phyloP scores from a whole-genome alignment of 176 grass and related monocot genomes.

The bread wheat (Triticum aestivum) region DNA sequence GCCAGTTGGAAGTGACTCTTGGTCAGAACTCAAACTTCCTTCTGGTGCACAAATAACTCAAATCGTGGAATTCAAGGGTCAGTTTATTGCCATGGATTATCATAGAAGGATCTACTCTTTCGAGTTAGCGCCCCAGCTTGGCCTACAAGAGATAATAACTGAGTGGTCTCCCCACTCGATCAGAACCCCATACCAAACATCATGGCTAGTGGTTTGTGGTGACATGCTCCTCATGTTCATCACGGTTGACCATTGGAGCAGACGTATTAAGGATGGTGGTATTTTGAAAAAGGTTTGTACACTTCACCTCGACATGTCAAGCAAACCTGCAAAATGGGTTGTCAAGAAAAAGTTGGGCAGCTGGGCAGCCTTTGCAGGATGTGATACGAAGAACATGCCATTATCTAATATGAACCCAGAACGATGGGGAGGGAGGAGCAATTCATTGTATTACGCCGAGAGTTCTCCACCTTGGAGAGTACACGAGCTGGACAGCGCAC shows the following conservation, averaged over 20 bases:
- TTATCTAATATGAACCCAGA: too few species aligned
- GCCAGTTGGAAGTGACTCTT: too few species aligned
- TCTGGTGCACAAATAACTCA: too few species aligned
- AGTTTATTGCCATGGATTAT: background rate
- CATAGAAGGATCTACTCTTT: constrained; percentile 33
- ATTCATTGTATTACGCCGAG: too few species aligned
- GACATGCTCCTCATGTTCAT: constrained; percentile 44
- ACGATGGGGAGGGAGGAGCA: too few species aligned
- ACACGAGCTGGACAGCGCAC: constrained; percentile 1
- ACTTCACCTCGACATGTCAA: constrained; percentile 34
- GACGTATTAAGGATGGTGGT: too few species aligned
- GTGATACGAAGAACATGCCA: too few species aligned
- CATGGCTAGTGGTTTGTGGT: constrained; percentile 20
- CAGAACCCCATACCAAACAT: background rate
- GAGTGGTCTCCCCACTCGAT: background rate
- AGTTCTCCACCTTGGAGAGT: background rate
- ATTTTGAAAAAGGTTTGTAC: background rate
- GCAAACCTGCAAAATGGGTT: constrained; percentile 20
- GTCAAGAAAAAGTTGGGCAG: constrained; percentile 18
- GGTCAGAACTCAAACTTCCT: too few species aligned
- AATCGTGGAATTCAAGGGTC: too few species aligned
- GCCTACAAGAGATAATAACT: constrained; percentile 19
- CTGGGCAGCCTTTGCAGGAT: too few species aligned
- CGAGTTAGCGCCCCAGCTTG: constrained; percentile 16
- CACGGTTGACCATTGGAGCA: background rate